Evolutionary conservation across 2,329 filamentous ascomycete genomes (phyloP), one percentile per base, ranked within the genome.

Genomic region (Nannizziopsis arthrosporioides): DNA sequence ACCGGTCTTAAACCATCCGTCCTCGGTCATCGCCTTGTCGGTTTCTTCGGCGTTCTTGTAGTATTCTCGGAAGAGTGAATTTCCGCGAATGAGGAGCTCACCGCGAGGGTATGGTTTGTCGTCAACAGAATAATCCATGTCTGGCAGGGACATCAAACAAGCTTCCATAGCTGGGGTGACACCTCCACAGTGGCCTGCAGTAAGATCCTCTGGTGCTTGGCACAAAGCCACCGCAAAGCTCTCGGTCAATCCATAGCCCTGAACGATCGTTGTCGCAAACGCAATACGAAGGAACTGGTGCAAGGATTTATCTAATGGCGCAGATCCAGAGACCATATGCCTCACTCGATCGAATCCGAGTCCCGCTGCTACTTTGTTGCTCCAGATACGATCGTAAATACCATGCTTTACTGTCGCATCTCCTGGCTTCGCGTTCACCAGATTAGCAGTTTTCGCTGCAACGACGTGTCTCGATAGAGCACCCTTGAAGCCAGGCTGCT

Each of bases 1-100:
- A 48, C 92, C 92, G 0, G 88, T 95, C 64, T 85, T 84, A 77
- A 98, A 96, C 92, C 92, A 98, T 53, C 92, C 92, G 55, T 95
- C 88, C 30, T 82, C 72, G 7, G 90, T 86, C 40, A 96, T 73
- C 0, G 82, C 74, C 68, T 92, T 92, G 50, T 73, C 69, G 1
- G 90, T 96, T 74, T 95, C 90, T 54, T 84, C 87, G 0, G 81
- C 76, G 66, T 94, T 93, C 71, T 86, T 87, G 74, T 82, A 90
- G 70, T 98, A 98, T 63, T 87, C 85, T 45, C 70, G 72, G 75
- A 96, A 95, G 47, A 89, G 72, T 53, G 77, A 77, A n/a, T 81
- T 78, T 1, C 89, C 87, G 38, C 90, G 80, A 44, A 96, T 68
- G 17, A 95, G 74, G 27, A 98, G 73, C 69, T 98, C 92, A 47